These are phyloP conservation scores for Chaetomiaceae sp. DNA, from an alignment of 2,329 filamentous ascomycete species.

Conservation along the genomic window DNA sequence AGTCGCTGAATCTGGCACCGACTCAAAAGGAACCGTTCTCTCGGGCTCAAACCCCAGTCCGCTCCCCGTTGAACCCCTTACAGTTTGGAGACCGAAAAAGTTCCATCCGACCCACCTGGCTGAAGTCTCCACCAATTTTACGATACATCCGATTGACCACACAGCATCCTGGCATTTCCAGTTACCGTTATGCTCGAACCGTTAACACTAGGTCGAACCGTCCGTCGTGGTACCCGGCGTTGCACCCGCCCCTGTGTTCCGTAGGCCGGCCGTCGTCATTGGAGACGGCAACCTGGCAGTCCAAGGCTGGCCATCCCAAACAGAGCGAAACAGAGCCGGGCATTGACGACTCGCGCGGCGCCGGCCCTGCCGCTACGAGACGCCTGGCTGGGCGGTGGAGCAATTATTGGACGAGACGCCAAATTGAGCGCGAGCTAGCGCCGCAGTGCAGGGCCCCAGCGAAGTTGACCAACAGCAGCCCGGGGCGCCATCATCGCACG, in stretches of 20 bases:
- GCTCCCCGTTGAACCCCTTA: too few relatives aligned
- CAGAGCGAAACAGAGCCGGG: too few relatives aligned
- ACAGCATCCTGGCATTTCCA: not conserved
- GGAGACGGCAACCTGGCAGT: not conserved
- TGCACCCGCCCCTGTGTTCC: not conserved
- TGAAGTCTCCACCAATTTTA: too few relatives aligned
- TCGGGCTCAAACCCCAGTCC: not conserved
- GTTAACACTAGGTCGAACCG: slow-evolving; percentile 1
- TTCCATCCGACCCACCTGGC: too few relatives aligned
- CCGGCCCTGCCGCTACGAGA: slow-evolving; percentile 5
- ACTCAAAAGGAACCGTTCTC: slow-evolving; percentile 3
- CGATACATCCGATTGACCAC: slow-evolving; percentile 17
- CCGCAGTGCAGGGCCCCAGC: slow-evolving; percentile 4
- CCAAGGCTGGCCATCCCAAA: not conserved
- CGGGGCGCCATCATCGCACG: slow-evolving; percentile 11
- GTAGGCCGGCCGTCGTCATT: not conserved
- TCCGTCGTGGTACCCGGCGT: slow-evolving; percentile 13
- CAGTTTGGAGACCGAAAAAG: too few relatives aligned
- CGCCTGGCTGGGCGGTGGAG: slow-evolving; percentile 15
- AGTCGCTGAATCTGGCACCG: too few relatives aligned
- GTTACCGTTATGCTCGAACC: slow-evolving; percentile 16
- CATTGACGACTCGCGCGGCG: slow-evolving; percentile 5
- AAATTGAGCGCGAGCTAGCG: slow-evolving; percentile 13
- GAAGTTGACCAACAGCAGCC: slow-evolving; percentile 23
- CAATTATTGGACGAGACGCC: slow-evolving; percentile 14